Percentiles rank a stretch among this genome's conserved stretches.
Evolutionary conservation across 2,329 filamentous ascomycete species (phyloP).

Genomic region (Plenodomus tracheiphilus): DNA sequence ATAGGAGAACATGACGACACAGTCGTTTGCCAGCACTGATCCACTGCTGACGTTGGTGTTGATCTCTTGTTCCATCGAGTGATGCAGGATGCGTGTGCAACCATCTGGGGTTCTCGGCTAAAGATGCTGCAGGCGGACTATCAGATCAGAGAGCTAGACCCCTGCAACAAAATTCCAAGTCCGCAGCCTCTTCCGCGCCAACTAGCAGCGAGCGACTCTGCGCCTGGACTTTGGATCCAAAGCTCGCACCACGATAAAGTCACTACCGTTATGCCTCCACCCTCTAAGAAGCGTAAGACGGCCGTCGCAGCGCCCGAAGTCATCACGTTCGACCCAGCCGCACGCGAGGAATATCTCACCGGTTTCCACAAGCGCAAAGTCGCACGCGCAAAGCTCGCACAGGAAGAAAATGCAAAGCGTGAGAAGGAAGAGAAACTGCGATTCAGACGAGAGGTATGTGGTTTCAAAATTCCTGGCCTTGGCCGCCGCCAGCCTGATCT

Average conservation of each 20-base stretch:
- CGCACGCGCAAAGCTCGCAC: conserved; percentile 80
- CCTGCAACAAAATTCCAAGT: conserved; percentile 30
- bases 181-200: conserved; percentile 6
- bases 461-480: background rate
- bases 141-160: no score
- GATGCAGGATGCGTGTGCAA: no score
- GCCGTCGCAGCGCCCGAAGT: conserved; percentile 65
- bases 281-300: conserved; percentile 40
- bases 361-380: conserved; percentile 97
- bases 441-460: conserved; percentile 75
- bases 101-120: background rate
- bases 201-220: background rate
- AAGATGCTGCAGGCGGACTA: no score
- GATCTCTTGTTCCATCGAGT: no score
- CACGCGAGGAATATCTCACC: conserved; percentile 84
- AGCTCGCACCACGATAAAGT: no score
- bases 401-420: conserved; percentile 76
- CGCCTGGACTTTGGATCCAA: no score
- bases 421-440: conserved; percentile 76
- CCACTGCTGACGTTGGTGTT: no score
- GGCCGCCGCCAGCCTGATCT: no score
- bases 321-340: conserved; percentile 79
- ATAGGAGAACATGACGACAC: no score
- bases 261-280: conserved; percentile 31
- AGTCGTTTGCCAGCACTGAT: no score